These are phyloP conservation scores for Cutaneotrichosporon dermatis DNA, from an alignment of 1,284 basidiomycete species.

Conservation along the genomic window DNA sequence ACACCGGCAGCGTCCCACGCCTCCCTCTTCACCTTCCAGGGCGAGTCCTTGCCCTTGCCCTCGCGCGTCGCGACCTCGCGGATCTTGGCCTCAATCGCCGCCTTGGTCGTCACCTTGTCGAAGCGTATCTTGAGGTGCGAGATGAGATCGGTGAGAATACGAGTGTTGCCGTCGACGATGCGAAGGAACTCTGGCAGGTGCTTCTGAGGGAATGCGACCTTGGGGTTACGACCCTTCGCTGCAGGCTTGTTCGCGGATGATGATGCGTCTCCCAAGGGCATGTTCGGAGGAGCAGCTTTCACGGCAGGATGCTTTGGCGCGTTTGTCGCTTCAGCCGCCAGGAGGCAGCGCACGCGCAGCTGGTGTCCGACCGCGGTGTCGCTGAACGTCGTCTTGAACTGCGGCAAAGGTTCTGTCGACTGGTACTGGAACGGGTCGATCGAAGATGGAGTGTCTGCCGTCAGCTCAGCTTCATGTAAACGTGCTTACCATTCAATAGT, in stretches of 20 bases:
- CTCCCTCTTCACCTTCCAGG: conserved; percentile 41
- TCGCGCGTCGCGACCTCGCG: conserved; percentile 41
- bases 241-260: conserved; percentile 8
- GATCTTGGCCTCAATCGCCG: conserved; percentile 44
- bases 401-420: conserved; percentile 26
- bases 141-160: conserved; percentile 36
- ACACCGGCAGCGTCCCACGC: conserved; percentile 16
- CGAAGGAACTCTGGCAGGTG: conserved; percentile 38
- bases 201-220: conserved; percentile 36
- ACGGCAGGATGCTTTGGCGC: conserved; percentile 2
- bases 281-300: not conserved
- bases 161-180: conserved; percentile 38
- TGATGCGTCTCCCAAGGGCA: conserved; percentile 19
- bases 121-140: conserved; percentile 36
- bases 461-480: not conserved
- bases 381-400: conserved; percentile 30
- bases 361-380: conserved; percentile 31
- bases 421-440: conserved; percentile 46
- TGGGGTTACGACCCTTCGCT: conserved; percentile 16
- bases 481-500: conserved; percentile 41
- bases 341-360: conserved; percentile 29
- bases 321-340: conserved; percentile 23
- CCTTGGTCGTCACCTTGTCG: conserved; percentile 40
- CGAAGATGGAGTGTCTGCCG: conserved; percentile 37
- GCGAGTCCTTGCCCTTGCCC: conserved; percentile 35